A percentile compares a stretch with the other conserved stretches of the same genome.
Conservation (phyloP, 192 early-diverging fungal species). For the Entomortierella parvispora region DNA sequence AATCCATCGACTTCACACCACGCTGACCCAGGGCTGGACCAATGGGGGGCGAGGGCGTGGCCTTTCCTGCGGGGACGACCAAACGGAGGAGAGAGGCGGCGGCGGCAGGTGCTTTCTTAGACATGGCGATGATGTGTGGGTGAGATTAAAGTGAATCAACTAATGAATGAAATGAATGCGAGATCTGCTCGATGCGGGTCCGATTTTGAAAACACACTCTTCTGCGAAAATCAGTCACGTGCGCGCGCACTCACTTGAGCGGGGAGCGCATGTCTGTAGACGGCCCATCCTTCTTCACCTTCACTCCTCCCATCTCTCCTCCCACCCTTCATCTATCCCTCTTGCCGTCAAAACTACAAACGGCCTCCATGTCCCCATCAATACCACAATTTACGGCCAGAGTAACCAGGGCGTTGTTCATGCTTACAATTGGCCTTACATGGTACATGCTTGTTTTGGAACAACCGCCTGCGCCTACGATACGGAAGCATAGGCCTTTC, state of each 20-base stretch:
- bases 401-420: too few species aligned
- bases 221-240: too few species aligned
- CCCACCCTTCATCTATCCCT: too few species aligned
- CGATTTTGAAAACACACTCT: slow-evolving; percentile 3
- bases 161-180: not conserved
- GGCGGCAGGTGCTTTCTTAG: slow-evolving; percentile 51
- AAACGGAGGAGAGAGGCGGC: slow-evolving; percentile 65
- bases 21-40: slow-evolving; percentile 96
- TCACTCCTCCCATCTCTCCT: not conserved
- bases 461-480: not conserved
- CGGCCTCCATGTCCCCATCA: too few species aligned
- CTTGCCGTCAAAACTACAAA: too few species aligned
- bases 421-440: too few species aligned
- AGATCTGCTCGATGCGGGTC: slow-evolving; percentile 3
- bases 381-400: too few species aligned
- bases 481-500: too few species aligned
- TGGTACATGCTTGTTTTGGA: too few species aligned
- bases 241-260: too few species aligned
- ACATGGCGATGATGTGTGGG: slow-evolving; percentile 20
- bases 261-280: not conserved
- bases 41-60: slow-evolving; percentile 91
- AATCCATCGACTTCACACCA: slow-evolving; percentile 98
- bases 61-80: slow-evolving; percentile 91
- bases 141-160: not conserved
- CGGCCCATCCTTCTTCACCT: not conserved